Base-by-base conservation (phyloP, 1,284 basidiomycete species). In the Kalmanozyma brasiliensis region DNA sequence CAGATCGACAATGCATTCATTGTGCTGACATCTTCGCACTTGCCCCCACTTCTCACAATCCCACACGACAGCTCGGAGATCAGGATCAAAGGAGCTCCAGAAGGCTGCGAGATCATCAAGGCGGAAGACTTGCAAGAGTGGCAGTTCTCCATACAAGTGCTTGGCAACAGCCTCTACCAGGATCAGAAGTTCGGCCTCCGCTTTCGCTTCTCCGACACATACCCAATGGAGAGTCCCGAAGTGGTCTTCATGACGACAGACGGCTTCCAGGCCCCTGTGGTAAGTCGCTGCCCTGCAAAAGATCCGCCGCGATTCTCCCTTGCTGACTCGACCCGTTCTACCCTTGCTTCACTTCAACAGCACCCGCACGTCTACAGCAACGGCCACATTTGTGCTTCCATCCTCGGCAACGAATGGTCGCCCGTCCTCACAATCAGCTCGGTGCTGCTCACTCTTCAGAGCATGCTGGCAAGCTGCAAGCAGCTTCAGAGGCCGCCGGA, bases 151-250 rank as follows among this genome's bases (percentile, higher is more conserved):
- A 66, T 77, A 35, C 40, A 60, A 32, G 73, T 75, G 20, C 66
- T 75, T 4, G 73, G 73, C 8, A 66, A 75, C 49, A 73, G 61
- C 33, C 69, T 77, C 23, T 77, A 75, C 34, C 38, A 66, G 40
- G 70, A 64, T 8, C 69, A 81, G 45, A 69, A 53, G 36, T 81
- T 81, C 53, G 72, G 61, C 9, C 67, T 81, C 17, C 72, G 79
- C 34, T 78, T 81, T 35, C 72, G 77, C 29, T 81, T 81, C 55
- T 62, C 68, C 10, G 70, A 71, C 17, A 49, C 44, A 6, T 81
- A 81, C 43, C 79, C 79, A 20, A 74, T 81, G 58, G 79, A 81
- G 42, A 70, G 76, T 24, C 79, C 79, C 14, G 79, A 81, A 49
- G 76, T 78, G 2, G 72, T 77, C 23, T 81, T 81, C 53, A 63